phyloP scores from a whole-genome alignment of 2,329 filamentous ascomycete genomes.

The Venturiaceae sp. region DNA sequence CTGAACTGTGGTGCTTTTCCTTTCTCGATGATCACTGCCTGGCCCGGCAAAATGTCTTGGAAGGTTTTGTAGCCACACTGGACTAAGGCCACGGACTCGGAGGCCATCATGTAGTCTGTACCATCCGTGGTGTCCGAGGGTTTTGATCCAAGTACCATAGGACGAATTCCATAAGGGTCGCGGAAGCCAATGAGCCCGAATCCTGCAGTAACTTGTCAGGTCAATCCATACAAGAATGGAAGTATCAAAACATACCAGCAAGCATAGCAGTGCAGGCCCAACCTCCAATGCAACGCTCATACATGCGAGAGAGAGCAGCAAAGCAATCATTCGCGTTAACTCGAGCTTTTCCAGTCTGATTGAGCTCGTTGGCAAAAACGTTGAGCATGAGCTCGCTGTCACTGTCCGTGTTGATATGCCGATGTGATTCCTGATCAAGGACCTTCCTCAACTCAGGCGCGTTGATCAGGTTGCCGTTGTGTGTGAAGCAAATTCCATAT shows the following conservation, averaged over 20 bases:
- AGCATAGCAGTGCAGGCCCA: constrained; percentile 78
- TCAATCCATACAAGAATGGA: background rate
- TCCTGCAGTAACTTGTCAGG: constrained; percentile 26
- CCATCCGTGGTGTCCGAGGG: constrained; percentile 55
- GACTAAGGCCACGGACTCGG: constrained; percentile 73
- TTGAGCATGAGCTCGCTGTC: constrained; percentile 86
- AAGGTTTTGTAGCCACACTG: constrained; percentile 75
- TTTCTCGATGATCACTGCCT: constrained; percentile 80
- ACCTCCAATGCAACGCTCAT: constrained; percentile 61
- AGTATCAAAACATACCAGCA: constrained; percentile 42
- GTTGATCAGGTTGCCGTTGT: constrained; percentile 88
- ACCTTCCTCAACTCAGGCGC: constrained; percentile 58
- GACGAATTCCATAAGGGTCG: constrained; percentile 73
- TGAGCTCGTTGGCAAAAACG: constrained; percentile 74
- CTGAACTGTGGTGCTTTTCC: constrained; percentile 63
- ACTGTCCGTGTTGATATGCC: constrained; percentile 84
- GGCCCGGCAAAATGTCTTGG: constrained; percentile 67
- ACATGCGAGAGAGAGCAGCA: constrained; percentile 60
- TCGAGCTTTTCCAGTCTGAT: constrained; percentile 70
- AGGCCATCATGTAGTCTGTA: constrained; percentile 83
- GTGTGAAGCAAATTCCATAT: constrained; percentile 70
- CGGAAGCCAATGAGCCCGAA: constrained; percentile 74
- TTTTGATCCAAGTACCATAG: constrained; percentile 68
- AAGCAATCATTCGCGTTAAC: constrained; percentile 73
- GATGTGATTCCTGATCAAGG: constrained; percentile 68